These are phyloP conservation scores for Ormosia semicastrata DNA, from an alignment of 306 rosid species.

Conservation along the genomic window DNA sequence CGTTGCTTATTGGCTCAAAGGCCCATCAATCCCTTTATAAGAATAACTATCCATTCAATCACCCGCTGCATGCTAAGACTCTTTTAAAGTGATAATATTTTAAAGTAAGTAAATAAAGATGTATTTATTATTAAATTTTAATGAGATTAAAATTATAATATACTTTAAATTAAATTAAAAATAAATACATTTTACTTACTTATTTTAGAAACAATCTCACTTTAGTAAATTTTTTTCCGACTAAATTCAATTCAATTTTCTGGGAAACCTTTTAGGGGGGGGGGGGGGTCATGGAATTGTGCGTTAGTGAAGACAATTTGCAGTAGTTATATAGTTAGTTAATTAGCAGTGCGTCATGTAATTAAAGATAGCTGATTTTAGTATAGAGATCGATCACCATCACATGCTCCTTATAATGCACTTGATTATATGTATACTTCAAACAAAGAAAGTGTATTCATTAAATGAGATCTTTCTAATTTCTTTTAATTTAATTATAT, in stretches of 20 bases:
- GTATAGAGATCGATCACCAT: background rate
- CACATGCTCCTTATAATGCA: background rate
- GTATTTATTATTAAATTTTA: too few relatives aligned
- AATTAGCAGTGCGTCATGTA: background rate
- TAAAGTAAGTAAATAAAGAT: too few relatives aligned
- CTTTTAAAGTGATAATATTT: too few relatives aligned
- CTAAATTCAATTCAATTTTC: background rate
- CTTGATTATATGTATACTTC: background rate
- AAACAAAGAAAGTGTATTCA: background rate
- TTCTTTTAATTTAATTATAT: background rate
- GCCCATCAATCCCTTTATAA: constrained; percentile 38
- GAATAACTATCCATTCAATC: constrained; percentile 34
- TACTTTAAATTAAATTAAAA: too few relatives aligned
- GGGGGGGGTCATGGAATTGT: background rate
- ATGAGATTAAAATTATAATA: too few relatives aligned
- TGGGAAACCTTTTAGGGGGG: background rate
- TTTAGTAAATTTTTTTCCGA: too few relatives aligned
- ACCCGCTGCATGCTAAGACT: constrained; percentile 52
- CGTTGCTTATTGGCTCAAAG: constrained; percentile 35
- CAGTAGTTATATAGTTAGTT: background rate
- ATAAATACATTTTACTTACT: too few relatives aligned
- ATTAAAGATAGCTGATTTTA: background rate
- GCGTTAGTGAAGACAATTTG: background rate
- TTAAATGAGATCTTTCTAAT: background rate
- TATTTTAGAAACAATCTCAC: too few relatives aligned